Conservation (phyloP, 192 early-diverging fungal genomes). For the Anaeromyces robustus region DNA sequence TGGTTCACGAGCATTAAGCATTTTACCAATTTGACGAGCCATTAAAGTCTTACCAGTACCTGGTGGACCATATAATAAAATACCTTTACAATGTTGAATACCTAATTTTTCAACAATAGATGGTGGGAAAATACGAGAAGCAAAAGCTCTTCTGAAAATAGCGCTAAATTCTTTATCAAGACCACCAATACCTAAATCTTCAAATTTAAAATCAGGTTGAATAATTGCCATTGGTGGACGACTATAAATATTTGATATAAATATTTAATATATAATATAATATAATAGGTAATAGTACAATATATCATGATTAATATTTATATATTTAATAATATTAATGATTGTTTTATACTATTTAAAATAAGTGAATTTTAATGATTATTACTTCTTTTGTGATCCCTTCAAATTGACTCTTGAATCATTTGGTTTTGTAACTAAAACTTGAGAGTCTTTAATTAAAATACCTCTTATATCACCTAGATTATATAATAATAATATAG, state of each 20-base stretch:
- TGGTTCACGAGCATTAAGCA: constrained; percentile 89
- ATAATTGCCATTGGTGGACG: constrained; percentile 59
- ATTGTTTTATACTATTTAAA: too few relatives aligned
- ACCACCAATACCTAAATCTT: constrained; percentile 95
- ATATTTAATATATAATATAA: background rate
- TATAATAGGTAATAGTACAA: too few relatives aligned
- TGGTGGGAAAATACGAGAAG: constrained; percentile 89
- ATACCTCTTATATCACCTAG: constrained; percentile 37
- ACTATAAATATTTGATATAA: too few relatives aligned
- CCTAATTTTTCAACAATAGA: constrained; percentile 82
- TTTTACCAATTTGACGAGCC: constrained; percentile 96
- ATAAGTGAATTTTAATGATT: background rate
- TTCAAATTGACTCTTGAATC: constrained; percentile 63
- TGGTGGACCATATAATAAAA: constrained; percentile 78
- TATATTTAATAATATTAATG: too few relatives aligned
- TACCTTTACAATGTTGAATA: constrained; percentile 95
- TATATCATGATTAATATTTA: too few relatives aligned
- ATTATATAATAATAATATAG: too few relatives aligned
- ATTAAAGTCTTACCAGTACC: constrained; percentile 97
- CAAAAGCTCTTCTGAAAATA: constrained; percentile 95
- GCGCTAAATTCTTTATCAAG: constrained; percentile 82
- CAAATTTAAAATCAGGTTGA: constrained; percentile 90
- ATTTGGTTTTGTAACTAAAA: constrained; percentile 53
- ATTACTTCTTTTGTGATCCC: constrained; percentile 33
- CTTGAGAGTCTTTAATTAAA: constrained; percentile 48